These are phyloP conservation scores for Populus alba DNA, from an alignment of 345 rosid genomes.

Conservation along the genomic window DNA sequence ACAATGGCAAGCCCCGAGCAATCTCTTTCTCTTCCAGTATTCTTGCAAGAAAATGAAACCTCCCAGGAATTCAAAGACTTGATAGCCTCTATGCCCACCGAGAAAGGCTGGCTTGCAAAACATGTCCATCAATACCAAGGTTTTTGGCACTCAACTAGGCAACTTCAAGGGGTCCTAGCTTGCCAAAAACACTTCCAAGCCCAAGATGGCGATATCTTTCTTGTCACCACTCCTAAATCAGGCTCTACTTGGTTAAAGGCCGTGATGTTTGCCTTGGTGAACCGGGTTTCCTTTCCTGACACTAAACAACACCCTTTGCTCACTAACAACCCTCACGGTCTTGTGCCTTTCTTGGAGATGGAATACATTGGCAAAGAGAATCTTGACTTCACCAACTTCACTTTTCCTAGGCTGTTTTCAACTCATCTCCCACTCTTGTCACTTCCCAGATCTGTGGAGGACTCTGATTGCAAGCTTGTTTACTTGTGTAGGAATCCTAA, in stretches of 20 bases:
- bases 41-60: constrained; percentile 33
- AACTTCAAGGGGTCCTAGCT: constrained; percentile 36
- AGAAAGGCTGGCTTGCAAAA: constrained; percentile 35
- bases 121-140: constrained; percentile 47
- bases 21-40: constrained; percentile 16
- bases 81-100: constrained; percentile 38
- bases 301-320: constrained; percentile 44
- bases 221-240: constrained; percentile 56
- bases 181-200: constrained; percentile 49
- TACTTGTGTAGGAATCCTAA: constrained; percentile 60
- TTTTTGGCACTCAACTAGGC: constrained; percentile 39
- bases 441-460: constrained; percentile 32
- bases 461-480: constrained; percentile 46
- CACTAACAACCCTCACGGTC: constrained; percentile 46
- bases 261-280: constrained; percentile 39
- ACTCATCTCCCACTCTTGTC: constrained; percentile 40
- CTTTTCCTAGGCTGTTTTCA: constrained; percentile 44
- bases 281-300: constrained; percentile 23
- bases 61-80: constrained; percentile 37
- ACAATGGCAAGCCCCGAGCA: background rate
- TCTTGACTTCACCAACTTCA: constrained; percentile 26
- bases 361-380: constrained; percentile 2
- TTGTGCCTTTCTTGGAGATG: constrained; percentile 53
- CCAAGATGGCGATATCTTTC: constrained; percentile 37
- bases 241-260: constrained; percentile 72